Conservation (phyloP, 1,284 basidiomycete genomes). For the Testicularia cyperi region DNA sequence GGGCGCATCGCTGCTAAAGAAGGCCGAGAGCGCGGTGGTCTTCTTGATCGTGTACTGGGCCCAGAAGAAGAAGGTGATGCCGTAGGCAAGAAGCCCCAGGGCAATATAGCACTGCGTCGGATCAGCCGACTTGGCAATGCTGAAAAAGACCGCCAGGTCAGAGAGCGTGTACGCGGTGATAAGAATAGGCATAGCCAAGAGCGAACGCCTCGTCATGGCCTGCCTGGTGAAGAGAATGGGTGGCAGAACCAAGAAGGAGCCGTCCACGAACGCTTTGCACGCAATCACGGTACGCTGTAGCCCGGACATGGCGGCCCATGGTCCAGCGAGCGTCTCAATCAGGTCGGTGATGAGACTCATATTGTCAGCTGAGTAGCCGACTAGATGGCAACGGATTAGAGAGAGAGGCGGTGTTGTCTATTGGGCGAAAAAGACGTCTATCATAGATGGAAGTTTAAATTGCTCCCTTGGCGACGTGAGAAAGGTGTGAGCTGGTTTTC, state of each 20-base stretch:
- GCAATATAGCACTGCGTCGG: conserved; percentile 12
- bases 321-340: no score
- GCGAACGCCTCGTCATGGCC: conserved; percentile 9
- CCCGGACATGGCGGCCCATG: conserved; percentile 12
- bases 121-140: conserved; percentile 22
- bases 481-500: no score
- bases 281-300: conserved; percentile 13
- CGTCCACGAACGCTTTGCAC: conserved; percentile 23
- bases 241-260: conserved; percentile 10
- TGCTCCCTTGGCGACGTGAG: no score
- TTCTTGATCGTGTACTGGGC: conserved; percentile 23
- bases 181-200: conserved; percentile 4
- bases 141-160: conserved; percentile 26
- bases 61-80: conserved; percentile 30
- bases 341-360: no score
- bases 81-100: conserved; percentile 12
- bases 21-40: conserved; percentile 9
- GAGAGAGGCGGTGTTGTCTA: no score
- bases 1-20: conserved; percentile 25
- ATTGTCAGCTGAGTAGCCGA: no score
- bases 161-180: conserved; percentile 1
- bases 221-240: conserved; percentile 22
- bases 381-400: no score
- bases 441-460: no score
- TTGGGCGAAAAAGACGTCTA: no score